Conservation (phyloP, 208 protist species). For the Trypanosoma boissoni region DNA sequence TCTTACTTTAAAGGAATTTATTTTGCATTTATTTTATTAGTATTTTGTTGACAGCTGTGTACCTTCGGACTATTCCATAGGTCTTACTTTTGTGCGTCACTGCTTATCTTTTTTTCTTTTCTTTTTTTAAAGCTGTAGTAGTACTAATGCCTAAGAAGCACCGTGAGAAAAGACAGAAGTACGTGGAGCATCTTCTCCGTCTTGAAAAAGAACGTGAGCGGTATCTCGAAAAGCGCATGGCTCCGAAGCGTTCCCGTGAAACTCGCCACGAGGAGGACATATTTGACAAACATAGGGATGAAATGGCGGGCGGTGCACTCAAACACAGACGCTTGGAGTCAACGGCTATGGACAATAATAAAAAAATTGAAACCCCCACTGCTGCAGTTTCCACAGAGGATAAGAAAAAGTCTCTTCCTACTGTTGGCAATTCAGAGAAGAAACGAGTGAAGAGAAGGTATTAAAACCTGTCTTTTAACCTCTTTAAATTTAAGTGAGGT, state of each 20-base stretch:
- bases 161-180: conserved; percentile 82
- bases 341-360: not conserved
- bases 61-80: no score
- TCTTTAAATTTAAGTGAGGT: no score
- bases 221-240: conserved; percentile 71
- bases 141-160: conserved; percentile 85
- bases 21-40: no score
- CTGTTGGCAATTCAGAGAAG: no score
- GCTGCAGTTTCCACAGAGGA: not conserved
- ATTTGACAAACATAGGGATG: conserved; percentile 21
- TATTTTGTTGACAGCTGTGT: no score
- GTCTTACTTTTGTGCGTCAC: no score
- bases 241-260: conserved; percentile 60
- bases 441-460: conserved; percentile 17
- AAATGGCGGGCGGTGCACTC: conserved; percentile 11
- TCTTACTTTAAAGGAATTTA: no score
- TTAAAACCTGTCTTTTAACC: no score
- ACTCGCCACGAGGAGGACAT: conserved; percentile 42
- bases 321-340: conserved; percentile 3
- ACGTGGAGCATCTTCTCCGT: conserved; percentile 66
- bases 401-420: no score
- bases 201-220: conserved; percentile 71
- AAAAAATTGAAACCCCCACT: not conserved
- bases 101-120: not conserved
- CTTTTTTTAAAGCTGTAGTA: not conserved